These are phyloP conservation scores for Plasmodium vinckei DNA, from an alignment of 169 alveolate genomes.

Conservation along the genomic window DNA sequence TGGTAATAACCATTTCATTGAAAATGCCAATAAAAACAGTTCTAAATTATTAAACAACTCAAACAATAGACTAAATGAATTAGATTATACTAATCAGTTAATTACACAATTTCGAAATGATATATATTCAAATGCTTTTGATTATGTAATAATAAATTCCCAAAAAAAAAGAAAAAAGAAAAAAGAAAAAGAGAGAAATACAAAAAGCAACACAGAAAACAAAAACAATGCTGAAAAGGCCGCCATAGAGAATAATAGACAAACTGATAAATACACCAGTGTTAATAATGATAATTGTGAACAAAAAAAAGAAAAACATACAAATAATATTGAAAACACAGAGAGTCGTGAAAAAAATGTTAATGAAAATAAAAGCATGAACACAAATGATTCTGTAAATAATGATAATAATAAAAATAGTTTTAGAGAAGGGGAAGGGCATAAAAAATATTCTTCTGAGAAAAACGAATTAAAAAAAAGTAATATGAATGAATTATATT, in stretches of 20 bases:
- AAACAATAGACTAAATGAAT: slow-evolving; percentile 9
- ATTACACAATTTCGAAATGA: slow-evolving; percentile 53
- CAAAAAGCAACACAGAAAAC: background rate
- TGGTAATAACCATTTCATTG: background rate
- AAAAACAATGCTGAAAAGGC: slow-evolving; percentile 7
- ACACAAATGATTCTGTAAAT: background rate
- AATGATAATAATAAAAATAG: slow-evolving; percentile 4
- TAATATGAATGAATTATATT: slow-evolving; percentile 49
- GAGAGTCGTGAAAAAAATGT: no score
- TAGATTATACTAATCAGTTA: slow-evolving; percentile 51
- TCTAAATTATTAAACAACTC: background rate
- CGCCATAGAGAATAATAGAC: background rate
- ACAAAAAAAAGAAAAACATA: background rate
- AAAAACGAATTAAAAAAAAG: slow-evolving; percentile 28
- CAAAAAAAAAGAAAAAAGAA: background rate
- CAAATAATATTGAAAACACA: no score
- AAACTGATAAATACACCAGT: slow-evolving; percentile 1
- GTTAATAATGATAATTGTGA: background rate
- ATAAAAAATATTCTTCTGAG: background rate
- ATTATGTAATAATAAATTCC: slow-evolving; percentile 18
- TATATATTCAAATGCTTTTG: slow-evolving; percentile 33
- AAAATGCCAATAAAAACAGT: slow-evolving; percentile 3
- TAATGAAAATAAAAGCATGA: no score
- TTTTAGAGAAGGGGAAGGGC: background rate
- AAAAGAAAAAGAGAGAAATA: slow-evolving; percentile 3